phyloP scores from a whole-genome alignment of 2,329 filamentous ascomycete genomes.

The Epicoccum nigrum region DNA sequence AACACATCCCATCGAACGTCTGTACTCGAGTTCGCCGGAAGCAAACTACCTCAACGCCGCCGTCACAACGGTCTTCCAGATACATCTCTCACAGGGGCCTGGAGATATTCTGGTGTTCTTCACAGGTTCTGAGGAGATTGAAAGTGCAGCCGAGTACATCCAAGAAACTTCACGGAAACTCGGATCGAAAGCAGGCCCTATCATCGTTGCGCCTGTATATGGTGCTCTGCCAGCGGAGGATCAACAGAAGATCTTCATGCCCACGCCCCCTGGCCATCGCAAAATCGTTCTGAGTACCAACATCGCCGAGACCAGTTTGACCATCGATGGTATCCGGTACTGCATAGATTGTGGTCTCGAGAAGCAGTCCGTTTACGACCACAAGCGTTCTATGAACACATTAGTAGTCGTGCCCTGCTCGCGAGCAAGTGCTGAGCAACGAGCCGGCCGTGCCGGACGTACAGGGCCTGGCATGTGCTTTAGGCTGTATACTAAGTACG shows the following conservation, averaged over 20 bases:
- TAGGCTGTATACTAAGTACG: conserved; percentile 89
- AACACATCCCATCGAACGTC: conserved; percentile 86
- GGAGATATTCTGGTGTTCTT: conserved; percentile 95
- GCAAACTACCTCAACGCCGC: conserved; percentile 92
- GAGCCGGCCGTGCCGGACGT: conserved; percentile 89
- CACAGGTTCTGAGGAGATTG: conserved; percentile 95
- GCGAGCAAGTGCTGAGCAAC: conserved; percentile 88
- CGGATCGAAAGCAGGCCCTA: conserved; percentile 80
- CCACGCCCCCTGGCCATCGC: conserved; percentile 80
- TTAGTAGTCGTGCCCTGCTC: conserved; percentile 91
- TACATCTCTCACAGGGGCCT: conserved; percentile 71
- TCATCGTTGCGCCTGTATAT: conserved; percentile 93
- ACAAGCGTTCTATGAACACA: conserved; percentile 89
- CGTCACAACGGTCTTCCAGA: conserved; percentile 93
- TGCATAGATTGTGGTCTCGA: conserved; percentile 95
- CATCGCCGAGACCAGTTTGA: conserved; percentile 94
- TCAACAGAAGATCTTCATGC: conserved; percentile 93
- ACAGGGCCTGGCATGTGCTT: conserved; percentile 93
- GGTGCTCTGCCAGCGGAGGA: conserved; percentile 89
- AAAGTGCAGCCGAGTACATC: conserved; percentile 81
- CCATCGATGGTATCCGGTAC: conserved; percentile 94
- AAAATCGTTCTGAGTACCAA: conserved; percentile 96
- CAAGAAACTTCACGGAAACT: conserved; percentile 86
- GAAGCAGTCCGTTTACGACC: conserved; percentile 94
- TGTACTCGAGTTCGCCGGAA: conserved; percentile 88